Conservation (phyloP, 2,329 filamentous ascomycete species). For the Alternaria novae-zelandiae region DNA sequence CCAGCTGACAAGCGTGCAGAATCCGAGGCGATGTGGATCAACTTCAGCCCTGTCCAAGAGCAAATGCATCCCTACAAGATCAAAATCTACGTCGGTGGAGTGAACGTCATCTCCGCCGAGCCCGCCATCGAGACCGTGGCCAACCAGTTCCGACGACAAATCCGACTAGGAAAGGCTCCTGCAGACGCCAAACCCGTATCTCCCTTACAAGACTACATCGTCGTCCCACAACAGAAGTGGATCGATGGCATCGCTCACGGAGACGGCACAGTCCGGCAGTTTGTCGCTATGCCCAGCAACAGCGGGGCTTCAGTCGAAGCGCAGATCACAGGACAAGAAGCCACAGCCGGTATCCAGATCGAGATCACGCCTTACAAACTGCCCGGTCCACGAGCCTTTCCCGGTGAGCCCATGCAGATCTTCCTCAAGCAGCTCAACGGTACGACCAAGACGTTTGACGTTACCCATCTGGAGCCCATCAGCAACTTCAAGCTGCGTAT, state of each 20-base stretch:
- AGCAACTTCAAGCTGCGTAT: constrained; percentile 95
- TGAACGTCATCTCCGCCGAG: constrained; percentile 54
- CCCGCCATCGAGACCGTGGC: neutral
- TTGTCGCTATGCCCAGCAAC: constrained; percentile 56
- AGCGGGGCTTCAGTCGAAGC: constrained; percentile 55
- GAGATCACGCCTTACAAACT: constrained; percentile 47
- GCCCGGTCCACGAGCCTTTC: neutral
- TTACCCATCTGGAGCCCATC: constrained; percentile 74
- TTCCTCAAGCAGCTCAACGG: constrained; percentile 37
- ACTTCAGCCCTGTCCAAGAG: constrained; percentile 26
- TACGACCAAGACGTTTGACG: constrained; percentile 65
- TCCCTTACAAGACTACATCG: constrained; percentile 52
- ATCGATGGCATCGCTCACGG: constrained; percentile 51
- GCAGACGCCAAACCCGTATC: neutral
- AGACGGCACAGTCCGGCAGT: constrained; percentile 53
- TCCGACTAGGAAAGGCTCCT: neutral
- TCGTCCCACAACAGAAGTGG: constrained; percentile 50
- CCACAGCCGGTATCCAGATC: constrained; percentile 53
- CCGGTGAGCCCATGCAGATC: neutral
- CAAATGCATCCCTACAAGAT: constrained; percentile 40
- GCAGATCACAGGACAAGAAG: constrained; percentile 54
- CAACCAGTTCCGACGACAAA: constrained; percentile 3
- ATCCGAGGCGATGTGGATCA: constrained; percentile 55
- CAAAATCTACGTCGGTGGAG: constrained; percentile 50
- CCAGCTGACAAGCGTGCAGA: constrained; percentile 20